Percentiles rank a stretch among this genome's conserved stretches.
phyloP scores from a whole-genome alignment of 495 filamentous ascomycete species.

The Aspergillus bertholletiae region DNA sequence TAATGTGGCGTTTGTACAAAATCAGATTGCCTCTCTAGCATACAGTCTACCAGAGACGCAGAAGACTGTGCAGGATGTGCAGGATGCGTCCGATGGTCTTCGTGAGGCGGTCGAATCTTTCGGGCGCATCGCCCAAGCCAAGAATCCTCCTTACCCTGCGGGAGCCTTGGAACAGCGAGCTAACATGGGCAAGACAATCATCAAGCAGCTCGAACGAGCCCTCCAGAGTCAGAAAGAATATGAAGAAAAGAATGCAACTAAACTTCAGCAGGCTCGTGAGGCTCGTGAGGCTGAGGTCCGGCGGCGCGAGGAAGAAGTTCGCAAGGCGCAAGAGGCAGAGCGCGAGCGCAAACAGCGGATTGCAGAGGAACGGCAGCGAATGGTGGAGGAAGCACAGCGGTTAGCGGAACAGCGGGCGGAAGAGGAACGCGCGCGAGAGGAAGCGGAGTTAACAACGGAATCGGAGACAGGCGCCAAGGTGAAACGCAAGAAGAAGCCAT shows the following conservation, averaged over 20 bases:
- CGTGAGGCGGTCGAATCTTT: conserved; percentile 84
- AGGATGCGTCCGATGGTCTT: conserved; percentile 77
- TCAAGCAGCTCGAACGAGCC: conserved; percentile 81
- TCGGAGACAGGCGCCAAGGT: conserved; percentile 72
- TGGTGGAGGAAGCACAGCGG: conserved; percentile 70
- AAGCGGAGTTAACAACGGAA: conserved; percentile 72
- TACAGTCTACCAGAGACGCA: conserved; percentile 70
- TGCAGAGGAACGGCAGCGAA: conserved; percentile 73
- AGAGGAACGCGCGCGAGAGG: conserved; percentile 64
- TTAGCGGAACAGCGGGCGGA: conserved; percentile 66
- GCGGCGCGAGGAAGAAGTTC: conserved; percentile 67
- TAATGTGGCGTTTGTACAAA: conserved; percentile 96
- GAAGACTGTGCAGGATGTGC: conserved; percentile 71
- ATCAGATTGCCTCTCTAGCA: conserved; percentile 82
- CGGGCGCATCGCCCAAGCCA: conserved; percentile 71
- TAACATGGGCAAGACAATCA: conserved; percentile 94
- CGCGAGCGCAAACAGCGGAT: conserved; percentile 72
- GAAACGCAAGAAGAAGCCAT: conserved; percentile 63
- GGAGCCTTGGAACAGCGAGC: conserved; percentile 89
- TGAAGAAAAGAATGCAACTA: conserved; percentile 86
- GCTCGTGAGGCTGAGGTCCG: conserved; percentile 72
- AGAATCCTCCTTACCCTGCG: conserved; percentile 86
- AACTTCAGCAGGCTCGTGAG: conserved; percentile 71
- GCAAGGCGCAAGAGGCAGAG: conserved; percentile 60
- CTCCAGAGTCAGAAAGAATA: conserved; percentile 84